A percentile compares a stretch with the other conserved stretches of the same genome.
Evolutionary conservation across 1,284 basidiomycete genomes (phyloP).

Genomic region (Trametes polyzona): DNA sequence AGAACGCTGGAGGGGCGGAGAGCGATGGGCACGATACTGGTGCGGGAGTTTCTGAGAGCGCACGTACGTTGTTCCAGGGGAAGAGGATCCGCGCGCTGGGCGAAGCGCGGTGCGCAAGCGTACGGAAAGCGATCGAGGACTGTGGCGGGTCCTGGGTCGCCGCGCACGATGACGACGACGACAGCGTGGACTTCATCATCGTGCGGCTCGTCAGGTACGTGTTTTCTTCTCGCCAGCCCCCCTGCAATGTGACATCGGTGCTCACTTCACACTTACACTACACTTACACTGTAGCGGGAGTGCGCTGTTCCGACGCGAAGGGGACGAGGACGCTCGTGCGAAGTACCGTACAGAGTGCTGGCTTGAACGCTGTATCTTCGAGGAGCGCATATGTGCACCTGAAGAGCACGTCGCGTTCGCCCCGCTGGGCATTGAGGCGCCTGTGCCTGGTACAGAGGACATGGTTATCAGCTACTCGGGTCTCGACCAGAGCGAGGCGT

Average conservation of each 20-base stretch:
- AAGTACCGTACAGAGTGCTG: slow-evolving; percentile 83
- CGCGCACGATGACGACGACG: slow-evolving; percentile 49
- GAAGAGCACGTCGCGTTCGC: slow-evolving; percentile 66
- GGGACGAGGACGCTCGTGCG: slow-evolving; percentile 43
- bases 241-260: not conserved
- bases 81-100: slow-evolving; percentile 60
- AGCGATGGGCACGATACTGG: not conserved
- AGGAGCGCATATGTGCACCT: slow-evolving; percentile 61
- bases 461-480: slow-evolving; percentile 71
- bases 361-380: slow-evolving; percentile 76
- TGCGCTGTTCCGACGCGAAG: slow-evolving; percentile 57
- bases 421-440: slow-evolving; percentile 57
- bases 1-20: slow-evolving; percentile 1
- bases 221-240: not conserved
- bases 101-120: slow-evolving; percentile 59
- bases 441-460: slow-evolving; percentile 52
- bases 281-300: slow-evolving; percentile 54
- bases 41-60: slow-evolving; percentile 8
- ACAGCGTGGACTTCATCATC: slow-evolving; percentile 63
- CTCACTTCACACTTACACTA: not conserved
- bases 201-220: slow-evolving; percentile 72
- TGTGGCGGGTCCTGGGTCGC: slow-evolving; percentile 55
- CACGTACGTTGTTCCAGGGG: slow-evolving; percentile 51
- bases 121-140: slow-evolving; percentile 59
- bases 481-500: slow-evolving; percentile 64